Percentiles rank a stretch among this genome's conserved stretches.
Conservation (phyloP, 345 rosid genomes). For the Lagerstroemia speciosa region DNA sequence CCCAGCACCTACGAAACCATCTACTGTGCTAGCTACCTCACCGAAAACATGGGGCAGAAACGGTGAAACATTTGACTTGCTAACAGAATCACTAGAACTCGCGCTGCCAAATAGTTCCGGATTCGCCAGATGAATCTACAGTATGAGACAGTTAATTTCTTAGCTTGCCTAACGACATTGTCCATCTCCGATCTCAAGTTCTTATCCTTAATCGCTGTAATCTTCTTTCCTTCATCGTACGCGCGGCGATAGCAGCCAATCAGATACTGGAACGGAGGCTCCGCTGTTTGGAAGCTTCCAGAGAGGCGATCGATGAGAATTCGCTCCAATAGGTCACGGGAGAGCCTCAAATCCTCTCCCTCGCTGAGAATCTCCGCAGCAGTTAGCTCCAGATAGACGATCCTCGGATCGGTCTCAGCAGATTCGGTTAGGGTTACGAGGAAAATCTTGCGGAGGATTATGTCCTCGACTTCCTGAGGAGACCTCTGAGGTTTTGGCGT, state of each 20-base stretch:
- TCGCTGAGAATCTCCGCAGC: slow-evolving; percentile 97
- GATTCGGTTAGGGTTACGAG: slow-evolving; percentile 49
- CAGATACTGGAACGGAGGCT: slow-evolving; percentile 61
- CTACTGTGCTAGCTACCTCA: slow-evolving; percentile 43
- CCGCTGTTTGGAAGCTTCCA: slow-evolving; percentile 47
- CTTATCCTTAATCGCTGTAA: slow-evolving; percentile 74
- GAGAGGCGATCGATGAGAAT: slow-evolving; percentile 76
- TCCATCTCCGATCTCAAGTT: slow-evolving; percentile 62
- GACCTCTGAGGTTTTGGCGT: too few relatives aligned
- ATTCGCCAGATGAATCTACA: slow-evolving; percentile 65
- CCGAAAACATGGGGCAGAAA: slow-evolving; percentile 64
- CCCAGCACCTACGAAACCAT: slow-evolving; percentile 41
- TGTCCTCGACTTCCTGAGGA: slow-evolving; percentile 75
- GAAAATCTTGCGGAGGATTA: slow-evolving; percentile 74
- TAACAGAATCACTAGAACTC: slow-evolving; percentile 10
- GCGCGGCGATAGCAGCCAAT: slow-evolving; percentile 75
- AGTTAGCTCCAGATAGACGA: slow-evolving; percentile 62
- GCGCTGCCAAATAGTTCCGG: slow-evolving; percentile 48
- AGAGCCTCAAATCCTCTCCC: slow-evolving; percentile 55
- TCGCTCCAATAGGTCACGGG: slow-evolving; percentile 70
- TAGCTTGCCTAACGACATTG: slow-evolving; percentile 42
- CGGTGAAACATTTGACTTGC: slow-evolving; percentile 40
- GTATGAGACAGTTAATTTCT: slow-evolving; percentile 65
- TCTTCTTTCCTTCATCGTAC: slow-evolving; percentile 68
- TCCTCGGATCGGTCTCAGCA: slow-evolving; percentile 35